phyloP scores from a whole-genome alignment of 2,329 filamentous ascomycete genomes.

The Pseudogymnoascus sp. region DNA sequence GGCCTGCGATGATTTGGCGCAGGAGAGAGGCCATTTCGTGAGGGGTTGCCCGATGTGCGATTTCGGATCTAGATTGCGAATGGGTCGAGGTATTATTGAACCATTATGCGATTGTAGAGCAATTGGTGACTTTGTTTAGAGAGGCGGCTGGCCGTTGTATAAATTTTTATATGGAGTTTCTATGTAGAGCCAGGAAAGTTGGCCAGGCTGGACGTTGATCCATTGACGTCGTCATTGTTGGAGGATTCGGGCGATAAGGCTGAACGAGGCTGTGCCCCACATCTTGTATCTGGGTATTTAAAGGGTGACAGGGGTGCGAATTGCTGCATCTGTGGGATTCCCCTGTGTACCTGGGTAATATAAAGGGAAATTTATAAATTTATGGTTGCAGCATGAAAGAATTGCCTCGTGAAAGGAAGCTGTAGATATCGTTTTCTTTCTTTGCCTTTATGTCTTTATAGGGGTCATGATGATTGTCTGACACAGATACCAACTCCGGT shows the following conservation, averaged over 20 bases:
- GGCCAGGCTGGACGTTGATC: neutral
- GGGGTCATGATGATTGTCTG: neutral
- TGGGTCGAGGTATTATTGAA: neutral
- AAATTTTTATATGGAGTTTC: neutral
- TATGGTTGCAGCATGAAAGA: neutral
- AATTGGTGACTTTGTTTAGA: neutral
- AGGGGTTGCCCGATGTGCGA: neutral
- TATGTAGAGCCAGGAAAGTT: neutral
- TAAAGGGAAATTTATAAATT: neutral
- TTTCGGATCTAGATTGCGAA: neutral
- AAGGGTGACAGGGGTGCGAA: neutral
- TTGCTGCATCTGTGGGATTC: neutral
- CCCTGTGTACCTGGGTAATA: neutral
- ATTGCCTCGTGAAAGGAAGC: neutral
- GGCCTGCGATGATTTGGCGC: conserved; percentile 85
- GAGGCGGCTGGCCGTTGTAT: neutral
- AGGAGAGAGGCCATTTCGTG: conserved; percentile 63
- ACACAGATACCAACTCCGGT: neutral
- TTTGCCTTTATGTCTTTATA: neutral
- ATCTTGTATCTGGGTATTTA: neutral
- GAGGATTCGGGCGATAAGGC: neutral
- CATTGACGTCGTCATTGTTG: neutral
- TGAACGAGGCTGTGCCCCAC: neutral
- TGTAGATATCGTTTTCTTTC: neutral
- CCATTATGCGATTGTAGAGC: neutral